Evolutionary conservation across 495 filamentous ascomycete species (phyloP), one percentile per base, ranked within the genome.

Genomic region (Friedmanniomyces simplex): DNA sequence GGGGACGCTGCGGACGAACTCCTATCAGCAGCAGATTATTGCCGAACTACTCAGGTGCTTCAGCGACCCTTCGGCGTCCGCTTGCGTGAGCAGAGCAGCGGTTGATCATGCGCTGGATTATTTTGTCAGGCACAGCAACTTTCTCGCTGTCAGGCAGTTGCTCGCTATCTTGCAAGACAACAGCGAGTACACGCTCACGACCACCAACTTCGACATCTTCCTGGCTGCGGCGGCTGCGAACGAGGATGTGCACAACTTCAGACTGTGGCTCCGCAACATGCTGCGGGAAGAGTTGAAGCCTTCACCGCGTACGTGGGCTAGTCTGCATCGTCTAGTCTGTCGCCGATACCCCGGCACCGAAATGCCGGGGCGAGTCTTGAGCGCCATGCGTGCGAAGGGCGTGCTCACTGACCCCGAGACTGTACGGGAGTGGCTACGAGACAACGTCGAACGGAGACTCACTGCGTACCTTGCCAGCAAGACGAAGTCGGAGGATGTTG

Each of bases 331-430:
- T 1, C 20, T 63, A 4, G 37, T 54, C 6, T 47, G 46, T 20
- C 57, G 41, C 20, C 42, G 51, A 4, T 50, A 10, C n/a, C 13
- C 16, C 3, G 22, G 16, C 24, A 16, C 43, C 1, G 16, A 13
- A 10, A 14, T 20, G 11, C 4, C 18, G 25, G 13, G 4, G 12
- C 26, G 22, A 54, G 47, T 59, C 12, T 16, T 50, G 1, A 18
- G 52, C 5, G 26, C 8, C 21, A 63, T 63, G 61, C 24, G 37
- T 2, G 22, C 20, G 22, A 51, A 52, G 16, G 61, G 61, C 22
- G 10, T 63, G 1, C 34, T 63, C 2, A n/a, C 1, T 11, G 46
- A 41, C 30, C 39, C 34, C 14, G 3, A 46, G 2, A 42, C 39
- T 30, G 10, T 42, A 13, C 32, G 21, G n/a, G 39, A 42, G 25